Conservation (phyloP, 2,329 filamentous ascomycete species). For the Phyllosticta paracitricarpa region DNA sequence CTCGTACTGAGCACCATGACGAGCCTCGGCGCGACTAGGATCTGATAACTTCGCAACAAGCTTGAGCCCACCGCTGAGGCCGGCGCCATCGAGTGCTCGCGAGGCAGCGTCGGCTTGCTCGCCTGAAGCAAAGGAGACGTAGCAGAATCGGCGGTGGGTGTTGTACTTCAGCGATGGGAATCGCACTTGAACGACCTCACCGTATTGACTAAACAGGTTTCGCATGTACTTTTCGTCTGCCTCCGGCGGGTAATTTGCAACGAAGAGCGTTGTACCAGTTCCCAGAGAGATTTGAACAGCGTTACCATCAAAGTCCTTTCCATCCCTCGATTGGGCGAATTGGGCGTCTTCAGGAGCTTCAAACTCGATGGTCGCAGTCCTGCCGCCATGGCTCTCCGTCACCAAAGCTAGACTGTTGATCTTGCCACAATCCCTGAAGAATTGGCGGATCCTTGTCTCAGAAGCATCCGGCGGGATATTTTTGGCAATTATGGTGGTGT, state of each 20-base stretch:
- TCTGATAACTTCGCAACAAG: constrained; percentile 77
- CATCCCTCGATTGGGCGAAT: constrained; percentile 70
- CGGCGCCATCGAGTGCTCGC: constrained; percentile 55
- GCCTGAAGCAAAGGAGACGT: constrained; percentile 70
- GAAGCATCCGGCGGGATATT: constrained; percentile 63
- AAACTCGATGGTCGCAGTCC: constrained; percentile 77
- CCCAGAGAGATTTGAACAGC: constrained; percentile 67
- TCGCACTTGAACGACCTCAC: constrained; percentile 73
- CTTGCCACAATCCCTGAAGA: constrained; percentile 82
- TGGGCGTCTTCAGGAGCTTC: constrained; percentile 68
- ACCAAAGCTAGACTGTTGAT: constrained; percentile 68
- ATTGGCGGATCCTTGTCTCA: constrained; percentile 68
- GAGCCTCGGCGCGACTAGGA: constrained; percentile 64
- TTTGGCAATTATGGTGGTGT: constrained; percentile 72
- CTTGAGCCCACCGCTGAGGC: constrained; percentile 57
- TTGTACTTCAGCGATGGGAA: constrained; percentile 90
- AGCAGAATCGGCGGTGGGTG: constrained; percentile 84
- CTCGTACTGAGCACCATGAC: constrained; percentile 73
- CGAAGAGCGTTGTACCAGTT: constrained; percentile 70
- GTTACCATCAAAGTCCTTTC: constrained; percentile 65
- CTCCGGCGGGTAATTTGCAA: constrained; percentile 78
- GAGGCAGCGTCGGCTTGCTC: constrained; percentile 44
- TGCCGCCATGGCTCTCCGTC: constrained; percentile 45
- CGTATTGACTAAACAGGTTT: constrained; percentile 56
- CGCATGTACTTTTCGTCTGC: constrained; percentile 62